Conservation (phyloP, 73 alveolate genomes). For the Paramecium octaurelia region DNA sequence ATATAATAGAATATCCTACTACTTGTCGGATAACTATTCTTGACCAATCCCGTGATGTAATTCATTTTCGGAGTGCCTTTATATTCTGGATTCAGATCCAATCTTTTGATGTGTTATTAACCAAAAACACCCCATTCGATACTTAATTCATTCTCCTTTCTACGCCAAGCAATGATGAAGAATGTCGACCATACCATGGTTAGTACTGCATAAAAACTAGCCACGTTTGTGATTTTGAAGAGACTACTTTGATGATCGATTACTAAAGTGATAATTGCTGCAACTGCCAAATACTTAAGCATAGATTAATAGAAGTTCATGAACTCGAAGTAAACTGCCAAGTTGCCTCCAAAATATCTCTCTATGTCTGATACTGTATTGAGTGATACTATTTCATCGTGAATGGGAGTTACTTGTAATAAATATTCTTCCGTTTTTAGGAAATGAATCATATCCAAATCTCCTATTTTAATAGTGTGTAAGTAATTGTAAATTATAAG, state of each 20-base stretch:
- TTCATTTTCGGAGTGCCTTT: slow-evolving; percentile 67
- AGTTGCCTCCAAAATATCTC: slow-evolving; percentile 72
- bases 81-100: slow-evolving; percentile 73
- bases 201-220: slow-evolving; percentile 66
- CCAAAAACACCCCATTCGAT: slow-evolving; percentile 72
- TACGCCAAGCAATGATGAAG: slow-evolving; percentile 73
- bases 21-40: slow-evolving; percentile 62
- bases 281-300: slow-evolving; percentile 62
- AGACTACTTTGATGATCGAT: slow-evolving; percentile 12
- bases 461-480: slow-evolving; percentile 21
- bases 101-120: slow-evolving; percentile 63
- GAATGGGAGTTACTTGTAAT: background rate
- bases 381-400: background rate
- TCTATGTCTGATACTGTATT: background rate
- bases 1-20: slow-evolving; percentile 66
- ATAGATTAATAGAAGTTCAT: slow-evolving; percentile 65
- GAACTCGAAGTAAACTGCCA: slow-evolving; percentile 76
- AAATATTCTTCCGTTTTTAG: slow-evolving; percentile 20
- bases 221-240: slow-evolving; percentile 55
- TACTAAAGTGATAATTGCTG: slow-evolving; percentile 48
- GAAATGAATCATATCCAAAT: background rate
- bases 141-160: slow-evolving; percentile 68
- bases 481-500: background rate
- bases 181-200: slow-evolving; percentile 71
- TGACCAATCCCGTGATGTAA: slow-evolving; percentile 68